Base-by-base conservation (phyloP, 2,329 filamentous ascomycete genomes). In the Knoxdaviesia capensis region DNA sequence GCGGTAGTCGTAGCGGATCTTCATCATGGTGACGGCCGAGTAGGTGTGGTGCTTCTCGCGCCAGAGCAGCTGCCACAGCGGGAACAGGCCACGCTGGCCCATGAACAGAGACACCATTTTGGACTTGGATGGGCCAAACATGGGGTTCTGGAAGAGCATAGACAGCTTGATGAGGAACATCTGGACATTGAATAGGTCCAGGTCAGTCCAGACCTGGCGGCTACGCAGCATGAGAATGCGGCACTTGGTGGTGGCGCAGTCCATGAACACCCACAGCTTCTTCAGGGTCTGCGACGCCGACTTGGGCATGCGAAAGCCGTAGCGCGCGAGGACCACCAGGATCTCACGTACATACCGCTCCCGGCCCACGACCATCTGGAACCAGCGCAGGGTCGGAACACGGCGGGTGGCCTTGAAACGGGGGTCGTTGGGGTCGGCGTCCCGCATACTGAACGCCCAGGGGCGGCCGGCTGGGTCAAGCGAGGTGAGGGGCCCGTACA, bases 221-320 rank as follows among this genome's bases (percentile, higher is more conserved):
- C 72, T 72, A 31, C 61, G 61, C 5, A 84, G 54, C 5, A 78
- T 59, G 2, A 60, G 60, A 5, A 65, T 56, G 1, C 83, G 72
- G 9, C 68, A 60, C 0, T 48, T 50, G 40, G 66, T 77, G 9
- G 71, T 74, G 0, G 70, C 60, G 4, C 77, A 59, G 51, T 86
- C 80, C 62, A 85, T 74, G 33, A 82, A 52, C 41, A 80, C 66
- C 84, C 84, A 90, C 11, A 84, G 61, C 52, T 81, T 80, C 50
- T 73, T 64, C 38, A 81, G 57, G 1, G 65, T 63, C 7, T 51
- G 41, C 40, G 60, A 53, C 47, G 68, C 69, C 30, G 56, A 54
- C 1, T 47, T 40, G 0, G 77, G 77, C 41, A 74, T 57, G 7
- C 67, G 64, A 44, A 76, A 67, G 1, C 76, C 77, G 37, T 66